Conservation (phyloP, 768 basidiomycete genomes). For the Austroboletus festivus region DNA sequence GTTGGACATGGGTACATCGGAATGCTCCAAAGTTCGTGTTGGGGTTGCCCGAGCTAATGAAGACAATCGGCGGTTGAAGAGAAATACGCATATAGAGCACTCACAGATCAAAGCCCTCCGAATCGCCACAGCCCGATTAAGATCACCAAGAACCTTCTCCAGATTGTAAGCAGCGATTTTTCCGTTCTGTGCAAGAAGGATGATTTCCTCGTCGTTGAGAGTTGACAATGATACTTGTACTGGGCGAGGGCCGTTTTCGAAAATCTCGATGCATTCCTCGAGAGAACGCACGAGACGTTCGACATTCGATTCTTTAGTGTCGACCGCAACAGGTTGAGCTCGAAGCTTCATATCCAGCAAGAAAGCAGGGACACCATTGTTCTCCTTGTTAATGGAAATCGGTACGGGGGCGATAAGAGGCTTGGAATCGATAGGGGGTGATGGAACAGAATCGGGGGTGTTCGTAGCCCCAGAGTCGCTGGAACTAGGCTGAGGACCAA, state of each 20-base stretch:
- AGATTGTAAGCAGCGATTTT: conserved; percentile 95
- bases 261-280: conserved; percentile 77
- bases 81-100: conserved; percentile 24
- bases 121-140: conserved; percentile 83
- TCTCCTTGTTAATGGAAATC: conserved; percentile 17
- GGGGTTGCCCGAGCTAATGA: conserved; percentile 72
- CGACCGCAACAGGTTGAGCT: conserved; percentile 18
- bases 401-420: conserved; percentile 27
- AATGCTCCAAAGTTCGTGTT: conserved; percentile 81
- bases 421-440: conserved; percentile 9
- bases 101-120: conserved; percentile 87
- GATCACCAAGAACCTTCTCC: conserved; percentile 89
- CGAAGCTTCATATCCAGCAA: conserved; percentile 35
- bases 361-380: conserved; percentile 26
- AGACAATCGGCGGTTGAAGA: conserved; percentile 7
- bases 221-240: conserved; percentile 52
- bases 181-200: conserved; percentile 81
- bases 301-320: conserved; percentile 12
- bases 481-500: conserved; percentile 19
- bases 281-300: conserved; percentile 46
- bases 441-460: conserved; percentile 16
- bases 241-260: conserved; percentile 68
- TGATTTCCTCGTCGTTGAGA: conserved; percentile 89
- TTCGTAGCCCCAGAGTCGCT: conserved; percentile 16
- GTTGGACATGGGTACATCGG: conserved; percentile 74